These are phyloP conservation scores for Avena atlantica DNA, from an alignment of 176 grass and related monocot species.

Conservation along the genomic window DNA sequence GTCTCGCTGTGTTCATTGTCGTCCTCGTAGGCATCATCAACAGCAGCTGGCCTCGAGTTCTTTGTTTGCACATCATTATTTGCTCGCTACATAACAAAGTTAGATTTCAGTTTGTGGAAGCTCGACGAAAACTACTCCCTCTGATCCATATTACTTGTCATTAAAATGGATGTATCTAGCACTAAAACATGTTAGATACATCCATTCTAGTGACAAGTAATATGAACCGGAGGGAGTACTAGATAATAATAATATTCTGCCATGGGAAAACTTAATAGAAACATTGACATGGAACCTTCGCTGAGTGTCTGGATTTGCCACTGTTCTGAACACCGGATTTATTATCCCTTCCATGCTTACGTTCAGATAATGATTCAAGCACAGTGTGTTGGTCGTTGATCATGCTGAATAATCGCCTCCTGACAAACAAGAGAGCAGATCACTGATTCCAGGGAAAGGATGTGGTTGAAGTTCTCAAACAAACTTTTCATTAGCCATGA, in stretches of 20 bases:
- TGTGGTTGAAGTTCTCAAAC: background rate
- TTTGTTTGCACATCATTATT: slow-evolving; percentile 44
- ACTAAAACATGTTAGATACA: too few species aligned
- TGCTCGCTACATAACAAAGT: slow-evolving; percentile 38
- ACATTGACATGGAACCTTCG: slow-evolving; percentile 50
- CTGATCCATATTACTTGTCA: too few species aligned
- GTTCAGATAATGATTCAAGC: slow-evolving; percentile 55
- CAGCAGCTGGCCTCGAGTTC: slow-evolving; percentile 2
- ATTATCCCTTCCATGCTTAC: slow-evolving; percentile 55
- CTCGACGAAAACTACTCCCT: background rate
- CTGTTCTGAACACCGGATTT: slow-evolving; percentile 49
- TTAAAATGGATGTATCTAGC: too few species aligned
- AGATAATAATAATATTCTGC: slow-evolving; percentile 9
- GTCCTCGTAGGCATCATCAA: slow-evolving; percentile 35
- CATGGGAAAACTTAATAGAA: slow-evolving; percentile 25
- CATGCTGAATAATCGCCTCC: slow-evolving; percentile 74
- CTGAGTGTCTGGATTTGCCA: slow-evolving; percentile 58
- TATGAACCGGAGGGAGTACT: too few species aligned
- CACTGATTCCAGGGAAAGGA: background rate
- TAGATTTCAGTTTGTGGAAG: slow-evolving; percentile 2
- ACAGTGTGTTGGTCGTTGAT: slow-evolving; percentile 70
- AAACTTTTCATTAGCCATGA: slow-evolving; percentile 23
- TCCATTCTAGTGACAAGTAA: too few species aligned
- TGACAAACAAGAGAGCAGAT: slow-evolving; percentile 36
- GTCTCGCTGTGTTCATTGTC: slow-evolving; percentile 68